Evolutionary conservation across 345 rosid species (phyloP), one percentile per base, ranked within the genome.

Genomic region (Eucalyptus curtisii): DNA sequence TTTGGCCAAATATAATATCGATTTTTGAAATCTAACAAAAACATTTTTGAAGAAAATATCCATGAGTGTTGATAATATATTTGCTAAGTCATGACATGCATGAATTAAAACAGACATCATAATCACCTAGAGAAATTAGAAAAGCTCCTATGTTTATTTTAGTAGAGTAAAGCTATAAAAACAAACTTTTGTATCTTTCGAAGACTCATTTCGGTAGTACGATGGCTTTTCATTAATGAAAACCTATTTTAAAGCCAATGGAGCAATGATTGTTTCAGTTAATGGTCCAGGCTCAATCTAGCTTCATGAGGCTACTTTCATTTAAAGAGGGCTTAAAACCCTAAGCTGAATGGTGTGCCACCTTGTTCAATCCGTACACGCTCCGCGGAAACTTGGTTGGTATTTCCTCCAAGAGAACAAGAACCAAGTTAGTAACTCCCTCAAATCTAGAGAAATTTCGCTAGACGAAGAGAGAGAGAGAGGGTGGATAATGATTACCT

Each of bases 211-310:
- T 61, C 33, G 31, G 33, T 30, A 13, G 4, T 59, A 6, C 0
- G 33, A 13, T 61, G 33, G 68, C 16, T 30, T 61, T 61, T 61
- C 68, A 61, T 61, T 27, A 27, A 61, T 61, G 68, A 13, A 61
- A 61, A 61, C 31, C 33, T 27, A 61, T 61, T 61, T 61, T 61
- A 13, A 61, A 61, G 68, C 68, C 17, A 30, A 6, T 61, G 33
- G 33, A 27, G 68, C 7, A 61, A 61, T 30, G 16, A 61, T 12
- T 1, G 33, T 61, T 61, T 1, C 14, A 1, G n/a, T 61, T 61
- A 61, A 61, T 30, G 68, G 2, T 61, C 31, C 0, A 61, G 8
- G 0, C 33, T 61, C 17, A 5, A 6, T 61, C 68, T 1, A 30
- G 68, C 68, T 13, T 61, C n/a, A 30, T 30, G 68, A 61, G 4